Base-by-base conservation (phyloP, 1,139 yeast genomes). In the Nakaseomyces bracarensis region DNA sequence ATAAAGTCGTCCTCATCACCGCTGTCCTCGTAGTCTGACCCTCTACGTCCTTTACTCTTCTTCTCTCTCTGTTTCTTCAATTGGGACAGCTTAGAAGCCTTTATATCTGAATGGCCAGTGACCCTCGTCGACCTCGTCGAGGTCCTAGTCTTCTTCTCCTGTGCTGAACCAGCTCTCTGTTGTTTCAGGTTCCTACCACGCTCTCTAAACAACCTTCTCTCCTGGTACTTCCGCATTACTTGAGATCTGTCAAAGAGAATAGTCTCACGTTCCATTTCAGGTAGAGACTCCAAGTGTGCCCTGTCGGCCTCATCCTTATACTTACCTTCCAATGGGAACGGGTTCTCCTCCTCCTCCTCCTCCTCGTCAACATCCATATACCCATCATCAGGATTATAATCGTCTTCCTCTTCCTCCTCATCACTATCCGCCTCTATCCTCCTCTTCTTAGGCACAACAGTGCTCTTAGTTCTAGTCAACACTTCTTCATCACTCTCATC, bases 261-360 rank as follows among this genome's bases (percentile, higher is more conserved):
- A 53, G 84, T 80, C 68, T 91, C 98, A 57, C 97, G 79, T 55
- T 83, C 83, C 61, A 91, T 77, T 69, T 93, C 98, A 46, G 91
- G 94, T 79, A 91, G 73, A 1, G 72, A 71, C 55, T 81, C 79
- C 50, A 91, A 68, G 40, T 68, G 59, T 4, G 68, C 78, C 46
- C 86, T 72, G 63, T 93, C 99, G 7, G 69, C 71, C 46, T 80
- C 95, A 62, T 87, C 83, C 55, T 79, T 83, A 67, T 80, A 91
- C 57, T 86, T 86, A 13, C 95, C 95, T 59, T 87, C 96, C 45
- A 91, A 66, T 2, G 98, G 98, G 61, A 89, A 91, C 6, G 97
- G 98, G 51, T 82, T 73, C 42, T 68, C 57, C 43, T 67, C 68
- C 39, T 60, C 64, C 11, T 53, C 60, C 6, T 47, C 55, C 20